These are phyloP conservation scores for Maudiozyma serrabonitensis DNA, from an alignment of 805 yeast genomes.

Conservation along the genomic window DNA sequence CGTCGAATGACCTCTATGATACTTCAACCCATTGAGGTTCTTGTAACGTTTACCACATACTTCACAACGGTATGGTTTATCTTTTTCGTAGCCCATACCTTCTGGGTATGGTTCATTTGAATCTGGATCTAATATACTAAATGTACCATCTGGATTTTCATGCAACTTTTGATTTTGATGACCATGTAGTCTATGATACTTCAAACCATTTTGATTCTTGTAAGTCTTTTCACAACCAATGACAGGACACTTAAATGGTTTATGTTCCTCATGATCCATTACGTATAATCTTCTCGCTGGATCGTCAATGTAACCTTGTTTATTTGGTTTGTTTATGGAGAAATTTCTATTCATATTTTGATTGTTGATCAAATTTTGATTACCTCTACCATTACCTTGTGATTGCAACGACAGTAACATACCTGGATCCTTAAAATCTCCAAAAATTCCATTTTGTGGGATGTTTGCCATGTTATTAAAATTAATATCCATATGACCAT, in stretches of 20 bases:
- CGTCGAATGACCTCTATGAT: slow-evolving; percentile 97
- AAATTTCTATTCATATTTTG: background rate
- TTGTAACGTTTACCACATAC: slow-evolving; percentile 96
- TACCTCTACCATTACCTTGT: background rate
- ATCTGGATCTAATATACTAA: slow-evolving; percentile 86
- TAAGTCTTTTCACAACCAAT: slow-evolving; percentile 96
- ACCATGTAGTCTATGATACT: slow-evolving; percentile 91
- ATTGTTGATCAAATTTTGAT: background rate
- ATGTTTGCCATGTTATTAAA: background rate
- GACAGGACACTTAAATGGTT: slow-evolving; percentile 96
- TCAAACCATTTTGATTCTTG: slow-evolving; percentile 94
- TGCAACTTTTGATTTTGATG: slow-evolving; percentile 91
- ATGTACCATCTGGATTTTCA: slow-evolving; percentile 87
- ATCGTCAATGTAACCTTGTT: slow-evolving; percentile 83
- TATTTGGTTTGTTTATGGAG: background rate
- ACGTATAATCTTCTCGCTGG: slow-evolving; percentile 93
- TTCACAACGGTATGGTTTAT: slow-evolving; percentile 96
- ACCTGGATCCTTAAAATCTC: background rate
- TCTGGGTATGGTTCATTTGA: slow-evolving; percentile 83
- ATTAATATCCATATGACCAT: background rate
- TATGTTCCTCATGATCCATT: slow-evolving; percentile 81
- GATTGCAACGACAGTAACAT: background rate
- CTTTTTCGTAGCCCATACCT: slow-evolving; percentile 91
- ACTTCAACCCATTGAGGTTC: slow-evolving; percentile 90
- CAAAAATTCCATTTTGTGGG: background rate